Conservation (phyloP, 176 grass and related monocot species). For the Tillandsia fasciculata region DNA sequence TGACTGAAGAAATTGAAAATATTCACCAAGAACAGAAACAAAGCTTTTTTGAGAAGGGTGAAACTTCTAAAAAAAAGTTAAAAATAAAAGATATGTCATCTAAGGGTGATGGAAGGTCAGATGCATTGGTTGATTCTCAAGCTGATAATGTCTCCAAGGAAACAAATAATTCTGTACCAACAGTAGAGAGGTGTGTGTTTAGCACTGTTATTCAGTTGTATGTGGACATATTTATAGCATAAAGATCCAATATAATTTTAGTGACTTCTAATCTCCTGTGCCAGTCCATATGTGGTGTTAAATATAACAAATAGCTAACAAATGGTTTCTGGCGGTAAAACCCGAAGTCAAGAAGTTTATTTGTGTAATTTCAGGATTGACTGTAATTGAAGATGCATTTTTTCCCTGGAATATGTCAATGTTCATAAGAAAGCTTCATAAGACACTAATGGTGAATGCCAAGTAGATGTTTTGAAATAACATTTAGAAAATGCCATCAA, state of each 20-base stretch:
- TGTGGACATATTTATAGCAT: not conserved
- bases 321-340: too few species aligned
- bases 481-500: too few species aligned
- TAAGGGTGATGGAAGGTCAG: not conserved
- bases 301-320: too few species aligned
- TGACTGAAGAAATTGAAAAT: constrained; percentile 7
- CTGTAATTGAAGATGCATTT: too few species aligned
- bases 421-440: too few species aligned
- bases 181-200: constrained; percentile 13
- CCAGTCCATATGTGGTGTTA: too few species aligned
- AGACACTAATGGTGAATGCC: too few species aligned
- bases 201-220: not conserved
- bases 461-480: too few species aligned
- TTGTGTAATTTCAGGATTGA: too few species aligned
- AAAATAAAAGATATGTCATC: not conserved
- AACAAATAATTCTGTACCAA: not conserved
- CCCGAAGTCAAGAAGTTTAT: too few species aligned
- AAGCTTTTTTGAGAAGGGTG: not conserved
- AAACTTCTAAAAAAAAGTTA: not conserved
- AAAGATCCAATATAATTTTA: not conserved
- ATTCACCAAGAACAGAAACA: not conserved
- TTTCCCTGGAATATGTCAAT: too few species aligned
- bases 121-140: not conserved
- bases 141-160: constrained; percentile 2
- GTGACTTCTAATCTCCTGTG: too few species aligned